phyloP scores from a whole-genome alignment of 345 rosid species.

The Euphorbia lathyris region DNA sequence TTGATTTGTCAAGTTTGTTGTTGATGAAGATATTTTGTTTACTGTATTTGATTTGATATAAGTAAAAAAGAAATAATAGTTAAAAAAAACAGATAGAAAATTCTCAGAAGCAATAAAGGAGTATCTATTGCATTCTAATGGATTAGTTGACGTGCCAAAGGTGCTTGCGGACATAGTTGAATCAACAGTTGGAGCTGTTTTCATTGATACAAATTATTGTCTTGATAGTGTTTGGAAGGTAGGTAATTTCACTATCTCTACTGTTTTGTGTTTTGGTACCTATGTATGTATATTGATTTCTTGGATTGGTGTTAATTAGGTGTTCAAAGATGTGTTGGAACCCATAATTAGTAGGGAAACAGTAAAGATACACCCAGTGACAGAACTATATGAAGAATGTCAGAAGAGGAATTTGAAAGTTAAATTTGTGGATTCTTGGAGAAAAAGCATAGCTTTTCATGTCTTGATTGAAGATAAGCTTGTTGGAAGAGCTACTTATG shows the following conservation, averaged over 20 bases:
- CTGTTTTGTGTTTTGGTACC: too few relatives aligned
- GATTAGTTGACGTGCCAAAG: conserved; percentile 51
- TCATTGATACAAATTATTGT: conserved; percentile 36
- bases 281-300: too few relatives aligned
- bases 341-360: conserved; percentile 46
- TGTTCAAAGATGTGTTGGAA: conserved; percentile 46
- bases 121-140: conserved; percentile 57
- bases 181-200: conserved; percentile 54
- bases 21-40: too few relatives aligned
- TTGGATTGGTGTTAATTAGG: conserved; percentile 31
- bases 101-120: conserved; percentile 40
- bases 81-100: conserved; percentile 35
- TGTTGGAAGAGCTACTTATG: conserved; percentile 39
- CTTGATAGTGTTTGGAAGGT: conserved; percentile 52
- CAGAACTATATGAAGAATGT: conserved; percentile 49
- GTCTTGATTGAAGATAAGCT: conserved; percentile 36
- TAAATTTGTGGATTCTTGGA: conserved; percentile 48
- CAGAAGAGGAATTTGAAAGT: conserved; percentile 50
- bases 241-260: neutral
- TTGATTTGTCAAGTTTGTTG: too few relatives aligned
- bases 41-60: too few relatives aligned
- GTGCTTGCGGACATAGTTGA: conserved; percentile 61
- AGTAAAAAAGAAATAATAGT: too few relatives aligned
- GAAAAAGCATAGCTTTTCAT: conserved; percentile 23
- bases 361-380: conserved; percentile 40